These are phyloP conservation scores for Plasmodium chabaudi DNA, from an alignment of 169 alveolate species.

Conservation along the genomic window DNA sequence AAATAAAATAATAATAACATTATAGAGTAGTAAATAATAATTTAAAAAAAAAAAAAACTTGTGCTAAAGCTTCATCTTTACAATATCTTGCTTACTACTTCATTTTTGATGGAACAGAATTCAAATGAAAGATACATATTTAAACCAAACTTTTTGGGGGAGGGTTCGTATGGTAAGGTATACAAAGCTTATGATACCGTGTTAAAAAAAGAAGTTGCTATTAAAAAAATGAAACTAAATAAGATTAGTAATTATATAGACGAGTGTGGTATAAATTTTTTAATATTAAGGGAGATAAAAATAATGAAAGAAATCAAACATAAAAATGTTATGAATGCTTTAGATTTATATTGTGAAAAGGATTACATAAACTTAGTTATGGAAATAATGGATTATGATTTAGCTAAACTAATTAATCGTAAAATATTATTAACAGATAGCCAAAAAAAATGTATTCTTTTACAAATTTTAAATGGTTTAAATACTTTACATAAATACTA, in stretches of 20 bases:
- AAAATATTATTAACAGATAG: conserved; percentile 90
- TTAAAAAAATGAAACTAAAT: conserved; percentile 92
- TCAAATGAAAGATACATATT: conserved; percentile 81
- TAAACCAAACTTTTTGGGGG: conserved; percentile 93
- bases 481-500: conserved; percentile 82
- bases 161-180: conserved; percentile 98
- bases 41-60: neutral
- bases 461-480: conserved; percentile 86
- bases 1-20: no score
- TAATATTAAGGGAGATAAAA: conserved; percentile 94
- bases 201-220: conserved; percentile 89
- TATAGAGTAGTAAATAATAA: no score
- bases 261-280: conserved; percentile 91
- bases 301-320: conserved; percentile 92
- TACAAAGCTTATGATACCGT: conserved; percentile 92
- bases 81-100: neutral
- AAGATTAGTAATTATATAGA: conserved; percentile 84
- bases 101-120: conserved; percentile 36
- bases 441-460: conserved; percentile 90
- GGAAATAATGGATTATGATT: conserved; percentile 95
- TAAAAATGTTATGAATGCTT: conserved; percentile 90
- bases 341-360: conserved; percentile 90
- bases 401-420: conserved; percentile 91
- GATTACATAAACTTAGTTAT: conserved; percentile 90
- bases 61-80: neutral